These are phyloP conservation scores for Xylaria sp. DNA, from an alignment of 2,329 filamentous ascomycete species.

Conservation along the genomic window DNA sequence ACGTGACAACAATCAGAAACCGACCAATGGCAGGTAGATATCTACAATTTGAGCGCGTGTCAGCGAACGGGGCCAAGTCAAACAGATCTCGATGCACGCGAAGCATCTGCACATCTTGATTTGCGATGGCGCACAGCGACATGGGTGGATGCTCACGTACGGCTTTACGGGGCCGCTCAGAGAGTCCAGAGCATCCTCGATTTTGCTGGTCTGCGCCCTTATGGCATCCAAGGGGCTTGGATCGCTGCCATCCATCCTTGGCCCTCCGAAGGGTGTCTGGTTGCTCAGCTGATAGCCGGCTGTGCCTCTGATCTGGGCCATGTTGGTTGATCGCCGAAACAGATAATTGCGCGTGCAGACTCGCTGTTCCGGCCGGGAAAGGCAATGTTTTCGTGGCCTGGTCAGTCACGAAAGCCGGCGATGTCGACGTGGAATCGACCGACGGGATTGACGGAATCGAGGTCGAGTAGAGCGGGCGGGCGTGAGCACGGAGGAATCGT, in stretches of 20 bases:
- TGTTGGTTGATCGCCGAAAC: constrained; percentile 39
- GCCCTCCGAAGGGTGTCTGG: constrained; percentile 76
- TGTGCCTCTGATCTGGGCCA: constrained; percentile 68
- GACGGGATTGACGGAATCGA: background rate
- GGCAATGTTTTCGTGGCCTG: background rate
- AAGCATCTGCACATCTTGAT: constrained; percentile 16
- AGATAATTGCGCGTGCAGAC: constrained; percentile 40
- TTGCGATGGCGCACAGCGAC: background rate
- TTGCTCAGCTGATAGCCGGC: constrained; percentile 86
- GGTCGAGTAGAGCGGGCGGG: background rate
- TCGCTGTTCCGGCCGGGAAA: constrained; percentile 40
- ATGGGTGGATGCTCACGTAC: constrained; percentile 65
- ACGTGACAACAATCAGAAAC: constrained; percentile 97
- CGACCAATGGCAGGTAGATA: constrained; percentile 95
- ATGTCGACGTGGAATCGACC: background rate
- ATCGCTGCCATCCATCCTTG: constrained; percentile 71
- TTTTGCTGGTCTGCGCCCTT: constrained; percentile 95
- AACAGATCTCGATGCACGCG: constrained; percentile 3
- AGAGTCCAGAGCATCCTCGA: constrained; percentile 91
- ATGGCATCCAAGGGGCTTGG: constrained; percentile 87
- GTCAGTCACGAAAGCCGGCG: constrained; percentile 5
- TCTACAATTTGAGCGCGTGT: constrained; percentile 59
- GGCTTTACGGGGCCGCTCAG: constrained; percentile 93
- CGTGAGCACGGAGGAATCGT: constrained; percentile 19
- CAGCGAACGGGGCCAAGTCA: constrained; percentile 38